A percentile compares a stretch with the other conserved stretches of the same genome.
Evolutionary conservation across 2,329 filamentous ascomycete species (phyloP).

Genomic region (Ophiostoma populinum): DNA sequence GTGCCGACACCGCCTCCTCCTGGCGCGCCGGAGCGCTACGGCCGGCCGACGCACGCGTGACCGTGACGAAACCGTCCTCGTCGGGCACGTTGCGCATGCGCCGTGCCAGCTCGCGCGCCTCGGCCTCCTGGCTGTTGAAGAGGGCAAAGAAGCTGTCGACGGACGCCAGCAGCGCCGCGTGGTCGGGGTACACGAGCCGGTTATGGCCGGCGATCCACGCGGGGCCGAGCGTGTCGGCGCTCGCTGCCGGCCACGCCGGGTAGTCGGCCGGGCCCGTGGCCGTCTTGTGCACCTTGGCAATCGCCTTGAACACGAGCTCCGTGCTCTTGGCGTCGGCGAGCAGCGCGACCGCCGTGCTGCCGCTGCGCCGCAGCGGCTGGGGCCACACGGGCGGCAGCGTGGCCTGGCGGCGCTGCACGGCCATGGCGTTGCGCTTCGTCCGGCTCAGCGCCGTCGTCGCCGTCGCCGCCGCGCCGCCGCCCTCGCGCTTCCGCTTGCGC

Average conservation of each 20-base stretch:
- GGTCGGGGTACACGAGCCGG: conserved; percentile 52
- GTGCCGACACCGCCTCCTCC: conserved; percentile 48
- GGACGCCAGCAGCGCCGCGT: conserved; percentile 45
- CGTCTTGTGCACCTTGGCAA: conserved; percentile 41
- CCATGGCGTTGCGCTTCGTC: neutral
- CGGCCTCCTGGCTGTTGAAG: conserved; percentile 58
- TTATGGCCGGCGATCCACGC: conserved; percentile 48
- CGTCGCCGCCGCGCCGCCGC: conserved; percentile 12
- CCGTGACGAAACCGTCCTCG: conserved; percentile 89
- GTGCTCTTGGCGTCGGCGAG: conserved; percentile 73
- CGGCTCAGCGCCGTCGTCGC: neutral
- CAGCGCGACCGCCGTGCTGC: conserved; percentile 62
- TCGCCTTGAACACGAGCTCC: conserved; percentile 59
- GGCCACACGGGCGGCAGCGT: conserved; percentile 56
- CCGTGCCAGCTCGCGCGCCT: conserved; percentile 42
- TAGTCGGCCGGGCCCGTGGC: conserved; percentile 32
- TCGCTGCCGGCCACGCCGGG: conserved; percentile 3
- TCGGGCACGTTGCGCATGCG: conserved; percentile 64
- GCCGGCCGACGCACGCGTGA: conserved; percentile 63
- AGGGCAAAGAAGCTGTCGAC: conserved; percentile 75
- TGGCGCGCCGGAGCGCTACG: conserved; percentile 51
- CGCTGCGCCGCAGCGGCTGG: conserved; percentile 50
- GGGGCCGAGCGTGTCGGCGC: conserved; percentile 29
- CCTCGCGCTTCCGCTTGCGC: conserved; percentile 33
- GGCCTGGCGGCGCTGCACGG: conserved; percentile 1